phyloP scores from a whole-genome alignment of 116 monocot genomes.

The Cymodocea nodosa region DNA sequence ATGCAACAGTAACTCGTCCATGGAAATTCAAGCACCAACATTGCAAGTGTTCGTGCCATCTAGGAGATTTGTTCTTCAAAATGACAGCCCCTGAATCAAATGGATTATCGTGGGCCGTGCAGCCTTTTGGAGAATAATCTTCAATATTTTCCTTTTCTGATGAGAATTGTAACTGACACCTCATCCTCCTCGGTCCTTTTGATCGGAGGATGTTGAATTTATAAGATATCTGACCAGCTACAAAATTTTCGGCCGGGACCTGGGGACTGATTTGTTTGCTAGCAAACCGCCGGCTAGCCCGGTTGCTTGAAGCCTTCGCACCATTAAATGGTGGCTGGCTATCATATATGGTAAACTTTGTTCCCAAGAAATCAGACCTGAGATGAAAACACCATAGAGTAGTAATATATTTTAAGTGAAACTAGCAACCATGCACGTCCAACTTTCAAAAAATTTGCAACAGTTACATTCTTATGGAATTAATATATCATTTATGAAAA shows the following conservation, averaged over 20 bases:
- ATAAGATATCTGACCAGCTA: conserved; percentile 21
- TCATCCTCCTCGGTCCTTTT: conserved; percentile 70
- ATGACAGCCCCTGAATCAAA: conserved; percentile 2
- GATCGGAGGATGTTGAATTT: conserved; percentile 24
- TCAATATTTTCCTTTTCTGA: conserved; percentile 5
- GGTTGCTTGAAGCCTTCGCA: conserved; percentile 8
- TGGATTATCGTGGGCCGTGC: not conserved
- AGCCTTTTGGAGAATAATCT: not conserved
- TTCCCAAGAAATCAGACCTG: conserved; percentile 29
- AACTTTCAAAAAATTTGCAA: no score
- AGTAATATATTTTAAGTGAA: no score
- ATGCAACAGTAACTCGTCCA: conserved; percentile 81
- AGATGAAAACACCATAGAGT: no score
- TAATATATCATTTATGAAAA: no score
- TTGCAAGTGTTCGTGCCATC: conserved; percentile 89
- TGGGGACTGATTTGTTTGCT: conserved; percentile 24
- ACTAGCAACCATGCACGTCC: no score
- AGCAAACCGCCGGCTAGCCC: conserved; percentile 10
- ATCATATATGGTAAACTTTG: conserved; percentile 29
- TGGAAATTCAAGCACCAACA: conserved; percentile 97
- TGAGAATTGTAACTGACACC: conserved; percentile 25
- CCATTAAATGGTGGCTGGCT: conserved; percentile 18
- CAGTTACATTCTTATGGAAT: no score
- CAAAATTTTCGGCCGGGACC: conserved; percentile 22
- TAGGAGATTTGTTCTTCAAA: conserved; percentile 64